These are phyloP conservation scores for Zarea fungicola DNA, from an alignment of 2,329 filamentous ascomycete genomes.

Conservation along the genomic window DNA sequence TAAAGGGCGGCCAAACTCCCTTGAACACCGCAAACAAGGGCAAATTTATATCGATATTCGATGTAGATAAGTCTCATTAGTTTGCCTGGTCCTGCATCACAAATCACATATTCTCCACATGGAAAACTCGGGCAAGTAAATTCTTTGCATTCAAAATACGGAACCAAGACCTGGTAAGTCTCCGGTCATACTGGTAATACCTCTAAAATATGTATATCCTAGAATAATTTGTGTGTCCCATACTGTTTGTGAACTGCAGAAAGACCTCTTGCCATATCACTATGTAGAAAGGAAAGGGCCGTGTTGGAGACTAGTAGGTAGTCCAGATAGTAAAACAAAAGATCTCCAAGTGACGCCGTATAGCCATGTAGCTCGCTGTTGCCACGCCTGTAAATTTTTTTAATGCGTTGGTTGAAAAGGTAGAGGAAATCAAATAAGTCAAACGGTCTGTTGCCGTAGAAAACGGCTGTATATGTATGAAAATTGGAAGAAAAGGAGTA, in stretches of 20 bases:
- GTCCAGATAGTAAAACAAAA: neutral
- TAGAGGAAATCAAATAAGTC: neutral
- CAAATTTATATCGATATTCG: too few relatives aligned
- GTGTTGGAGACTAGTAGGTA: neutral
- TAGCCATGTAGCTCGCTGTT: neutral
- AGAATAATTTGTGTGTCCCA: too few relatives aligned
- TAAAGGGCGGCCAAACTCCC: neutral
- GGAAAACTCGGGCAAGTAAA: too few relatives aligned
- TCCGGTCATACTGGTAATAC: too few relatives aligned
- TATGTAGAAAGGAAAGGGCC: neutral
- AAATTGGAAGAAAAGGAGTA: neutral
- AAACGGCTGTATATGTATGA: neutral
- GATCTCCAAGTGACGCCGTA: conserved; percentile 1
- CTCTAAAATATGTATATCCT: too few relatives aligned
- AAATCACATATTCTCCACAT: too few relatives aligned
- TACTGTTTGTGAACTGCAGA: conserved; percentile 3
- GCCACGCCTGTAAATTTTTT: neutral
- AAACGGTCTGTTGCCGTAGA: neutral
- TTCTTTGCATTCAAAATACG: too few relatives aligned
- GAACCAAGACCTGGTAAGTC: too few relatives aligned
- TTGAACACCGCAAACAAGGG: too few relatives aligned
- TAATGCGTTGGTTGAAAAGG: conserved; percentile 2
- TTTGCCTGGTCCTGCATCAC: too few relatives aligned
- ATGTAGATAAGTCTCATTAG: too few relatives aligned
- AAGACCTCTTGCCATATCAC: neutral